phyloP scores from a whole-genome alignment of 345 rosid species.

The Murraya paniculata region DNA sequence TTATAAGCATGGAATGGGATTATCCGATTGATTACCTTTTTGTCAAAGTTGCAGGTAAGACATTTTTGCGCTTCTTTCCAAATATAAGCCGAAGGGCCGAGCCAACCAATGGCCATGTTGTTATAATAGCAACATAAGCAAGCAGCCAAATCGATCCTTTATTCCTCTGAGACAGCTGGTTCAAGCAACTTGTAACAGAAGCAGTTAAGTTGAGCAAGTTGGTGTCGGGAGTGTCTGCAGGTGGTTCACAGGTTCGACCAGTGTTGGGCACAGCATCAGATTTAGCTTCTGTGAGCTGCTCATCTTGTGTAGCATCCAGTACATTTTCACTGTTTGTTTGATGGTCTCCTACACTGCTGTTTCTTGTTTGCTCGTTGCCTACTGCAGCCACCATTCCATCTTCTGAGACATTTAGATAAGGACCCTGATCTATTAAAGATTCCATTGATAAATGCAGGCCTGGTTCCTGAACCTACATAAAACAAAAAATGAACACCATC shows the following conservation, averaged over 20 bases:
- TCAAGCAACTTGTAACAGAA: slow-evolving; percentile 36
- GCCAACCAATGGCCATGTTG: slow-evolving; percentile 66
- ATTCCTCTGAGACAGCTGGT: slow-evolving; percentile 35
- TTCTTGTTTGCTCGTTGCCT: slow-evolving; percentile 32
- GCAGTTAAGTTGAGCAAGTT: slow-evolving; percentile 23
- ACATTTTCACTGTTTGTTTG: not conserved
- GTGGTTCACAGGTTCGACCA: slow-evolving; percentile 20
- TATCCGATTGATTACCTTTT: slow-evolving; percentile 10
- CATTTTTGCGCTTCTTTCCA: slow-evolving; percentile 43
- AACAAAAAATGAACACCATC: not conserved
- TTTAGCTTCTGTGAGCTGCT: slow-evolving; percentile 18
- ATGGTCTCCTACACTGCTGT: not conserved
- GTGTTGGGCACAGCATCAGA: slow-evolving; percentile 11
- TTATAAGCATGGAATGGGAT: not conserved
- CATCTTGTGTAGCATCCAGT: slow-evolving; percentile 22
- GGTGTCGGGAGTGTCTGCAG: slow-evolving; percentile 17
- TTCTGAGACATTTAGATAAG: slow-evolving; percentile 52
- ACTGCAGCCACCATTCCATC: slow-evolving; percentile 74
- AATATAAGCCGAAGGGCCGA: slow-evolving; percentile 36
- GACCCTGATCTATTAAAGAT: slow-evolving; percentile 66
- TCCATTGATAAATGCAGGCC: slow-evolving; percentile 25
- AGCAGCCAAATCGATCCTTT: slow-evolving; percentile 53
- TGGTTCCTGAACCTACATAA: slow-evolving; percentile 35
- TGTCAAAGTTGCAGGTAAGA: slow-evolving; percentile 11
- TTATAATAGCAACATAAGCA: slow-evolving; percentile 50